Evolutionary conservation across 2,329 filamentous ascomycete species (phyloP).

Genomic region (Aspergillus niger): DNA sequence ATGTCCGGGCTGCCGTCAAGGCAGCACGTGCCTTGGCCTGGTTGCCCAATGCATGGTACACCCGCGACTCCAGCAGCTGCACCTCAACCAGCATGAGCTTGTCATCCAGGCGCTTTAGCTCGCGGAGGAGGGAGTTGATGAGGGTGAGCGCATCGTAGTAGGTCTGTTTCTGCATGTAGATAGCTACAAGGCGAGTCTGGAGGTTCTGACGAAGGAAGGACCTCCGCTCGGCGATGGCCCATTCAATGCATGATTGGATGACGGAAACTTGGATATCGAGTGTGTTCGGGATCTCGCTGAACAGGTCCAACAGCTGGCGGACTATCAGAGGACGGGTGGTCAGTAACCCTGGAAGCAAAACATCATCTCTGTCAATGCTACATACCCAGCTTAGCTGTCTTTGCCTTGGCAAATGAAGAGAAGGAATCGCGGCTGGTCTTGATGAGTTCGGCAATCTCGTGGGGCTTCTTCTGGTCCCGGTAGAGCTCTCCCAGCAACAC

Average conservation of each 20-base stretch:
- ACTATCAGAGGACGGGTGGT: constrained; percentile 56
- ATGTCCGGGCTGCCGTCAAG: constrained; percentile 89
- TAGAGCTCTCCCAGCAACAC: constrained; percentile 90
- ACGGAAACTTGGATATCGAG: constrained; percentile 92
- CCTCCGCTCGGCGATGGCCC: constrained; percentile 91
- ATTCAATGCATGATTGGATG: constrained; percentile 99
- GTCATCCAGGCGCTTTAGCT: constrained; percentile 97
- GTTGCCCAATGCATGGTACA: constrained; percentile 97
- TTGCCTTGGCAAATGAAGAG: constrained; percentile 96
- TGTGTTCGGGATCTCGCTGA: constrained; percentile 89
- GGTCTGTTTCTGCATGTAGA: constrained; percentile 96
- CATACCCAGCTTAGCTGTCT: constrained; percentile 96
- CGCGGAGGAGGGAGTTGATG: constrained; percentile 93
- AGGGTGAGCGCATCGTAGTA: constrained; percentile 97
- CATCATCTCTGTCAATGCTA: neutral
- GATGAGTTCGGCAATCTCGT: constrained; percentile 86
- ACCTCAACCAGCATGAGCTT: constrained; percentile 98
- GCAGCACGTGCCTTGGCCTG: constrained; percentile 94
- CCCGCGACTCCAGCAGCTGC: constrained; percentile 91
- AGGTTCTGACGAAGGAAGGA: constrained; percentile 97
- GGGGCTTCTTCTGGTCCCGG: constrained; percentile 74
- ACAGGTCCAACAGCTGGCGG: constrained; percentile 93
- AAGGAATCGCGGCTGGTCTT: constrained; percentile 87
- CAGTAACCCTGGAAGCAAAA: neutral
- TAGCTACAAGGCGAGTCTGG: constrained; percentile 87